phyloP scores from a whole-genome alignment of 805 yeast species.

The Ogataea polymorpha region DNA sequence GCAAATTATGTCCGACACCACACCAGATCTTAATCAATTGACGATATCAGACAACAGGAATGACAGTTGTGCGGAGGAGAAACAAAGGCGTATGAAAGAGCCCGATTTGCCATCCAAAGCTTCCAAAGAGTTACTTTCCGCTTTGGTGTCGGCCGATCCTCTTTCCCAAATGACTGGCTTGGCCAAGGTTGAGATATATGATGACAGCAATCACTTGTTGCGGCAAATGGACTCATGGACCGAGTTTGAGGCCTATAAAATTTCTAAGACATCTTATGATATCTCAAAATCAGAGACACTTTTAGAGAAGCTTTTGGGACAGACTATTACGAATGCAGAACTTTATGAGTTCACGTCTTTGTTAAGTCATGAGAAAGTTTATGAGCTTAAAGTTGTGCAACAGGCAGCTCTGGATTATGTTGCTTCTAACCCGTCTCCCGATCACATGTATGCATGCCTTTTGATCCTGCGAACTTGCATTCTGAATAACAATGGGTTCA shows the following conservation, averaged over 20 bases:
- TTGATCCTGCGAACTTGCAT: constrained; percentile 18
- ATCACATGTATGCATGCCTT: constrained; percentile 7
- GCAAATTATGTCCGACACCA: constrained; percentile 19
- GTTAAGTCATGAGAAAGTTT: constrained; percentile 3
- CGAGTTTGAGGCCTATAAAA: constrained; percentile 20
- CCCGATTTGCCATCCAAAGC: constrained; percentile 8
- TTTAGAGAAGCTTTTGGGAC: constrained; percentile 14
- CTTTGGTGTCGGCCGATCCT: constrained; percentile 26
- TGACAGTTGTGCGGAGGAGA: constrained; percentile 2
- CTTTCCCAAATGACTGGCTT: constrained; percentile 20
- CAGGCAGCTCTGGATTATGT: constrained; percentile 12
- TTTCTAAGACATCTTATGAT: neutral
- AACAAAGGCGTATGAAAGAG: neutral
- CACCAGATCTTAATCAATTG: constrained; percentile 20
- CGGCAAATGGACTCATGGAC: constrained; percentile 19
- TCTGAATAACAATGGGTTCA: constrained; percentile 4
- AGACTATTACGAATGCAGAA: constrained; percentile 13
- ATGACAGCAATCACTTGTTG: constrained; percentile 15
- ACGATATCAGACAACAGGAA: constrained; percentile 12
- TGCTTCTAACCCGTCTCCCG: neutral
- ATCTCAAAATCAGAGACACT: neutral
- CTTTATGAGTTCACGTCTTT: constrained; percentile 14
- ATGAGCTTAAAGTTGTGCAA: constrained; percentile 11
- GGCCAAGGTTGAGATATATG: constrained; percentile 19
- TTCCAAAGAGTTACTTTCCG: constrained; percentile 13